Evolutionary conservation across 352 stramenopile species (phyloP).

Genomic region (Globisporangium acanthophoron): DNA sequence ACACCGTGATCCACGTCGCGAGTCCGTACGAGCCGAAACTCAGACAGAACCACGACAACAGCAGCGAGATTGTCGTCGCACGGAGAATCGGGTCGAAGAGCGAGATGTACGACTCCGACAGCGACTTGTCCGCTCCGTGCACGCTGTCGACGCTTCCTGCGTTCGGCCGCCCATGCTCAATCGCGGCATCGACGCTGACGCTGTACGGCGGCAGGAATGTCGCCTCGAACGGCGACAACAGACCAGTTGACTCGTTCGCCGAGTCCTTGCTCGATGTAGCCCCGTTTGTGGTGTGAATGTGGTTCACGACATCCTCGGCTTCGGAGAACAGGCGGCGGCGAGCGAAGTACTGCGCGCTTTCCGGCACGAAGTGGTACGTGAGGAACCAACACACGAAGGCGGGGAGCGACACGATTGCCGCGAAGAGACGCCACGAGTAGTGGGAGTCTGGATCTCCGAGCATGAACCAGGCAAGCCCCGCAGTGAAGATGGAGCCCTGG

Average conservation of each 20-base stretch:
- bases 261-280: not conserved
- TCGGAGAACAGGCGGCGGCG: slow-evolving; percentile 42
- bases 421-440: slow-evolving; percentile 75
- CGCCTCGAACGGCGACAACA: slow-evolving; percentile 25
- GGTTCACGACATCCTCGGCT: slow-evolving; percentile 53
- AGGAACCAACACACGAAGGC: slow-evolving; percentile 61
- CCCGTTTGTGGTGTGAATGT: slow-evolving; percentile 42
- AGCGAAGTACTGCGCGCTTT: slow-evolving; percentile 74
- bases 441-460: slow-evolving; percentile 32
- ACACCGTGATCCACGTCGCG: slow-evolving; percentile 91
- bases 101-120: slow-evolving; percentile 23
- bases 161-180: slow-evolving; percentile 1
- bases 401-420: slow-evolving; percentile 60
- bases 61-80: slow-evolving; percentile 52
- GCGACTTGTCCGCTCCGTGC: slow-evolving; percentile 15
- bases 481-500: slow-evolving; percentile 83
- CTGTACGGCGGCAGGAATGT: not conserved
- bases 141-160: not conserved
- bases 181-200: not conserved
- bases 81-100: slow-evolving; percentile 57
- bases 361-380: slow-evolving; percentile 68
- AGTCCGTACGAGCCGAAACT: slow-evolving; percentile 89
- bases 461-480: slow-evolving; percentile 78
- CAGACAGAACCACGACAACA: slow-evolving; percentile 69
- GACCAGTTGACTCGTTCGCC: slow-evolving; percentile 16